Evolutionary conservation across 306 rosid species (phyloP), one percentile per base, ranked within the genome.

Genomic region (Urtica urens): DNA sequence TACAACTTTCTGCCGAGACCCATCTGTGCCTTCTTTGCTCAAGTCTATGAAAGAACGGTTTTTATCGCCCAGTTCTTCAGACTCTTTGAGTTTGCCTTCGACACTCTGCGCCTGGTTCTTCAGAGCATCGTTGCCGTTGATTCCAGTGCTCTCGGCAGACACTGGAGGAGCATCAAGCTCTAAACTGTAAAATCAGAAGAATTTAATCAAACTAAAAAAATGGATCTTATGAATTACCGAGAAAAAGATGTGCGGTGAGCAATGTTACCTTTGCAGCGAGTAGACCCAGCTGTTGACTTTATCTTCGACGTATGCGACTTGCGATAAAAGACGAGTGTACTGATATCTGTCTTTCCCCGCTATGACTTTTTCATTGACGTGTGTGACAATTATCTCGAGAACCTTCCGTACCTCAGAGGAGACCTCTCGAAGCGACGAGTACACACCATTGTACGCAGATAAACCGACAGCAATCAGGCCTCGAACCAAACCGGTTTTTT

Each of bases 301-400:
- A 46, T 90, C 99, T 77, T 90, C 99, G 56, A 90, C 60, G 68
- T 77, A 85, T 23, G 95, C 99, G 51, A 85, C 99, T 81, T 90
- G 99, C 0, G 99, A 90, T 46, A 81, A 73, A 64, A 85, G 67
- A 46, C 95, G 95, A 48, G 81, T 64, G 55, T 68, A 90, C 48
- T 67, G 95, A 69, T 73, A 67, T 71, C 75, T 74, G 40, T 85
- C 95, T 73, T 73, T 90, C 52, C 95, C 94, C 6, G 85, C 79
- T 67, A 68, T 76, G 59, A 85, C 55, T 73, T 71, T 85, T 14
- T 60, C 53, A 39, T 79, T 79, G 63, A 90, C 65, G 55, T 78
- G 76, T 51, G 33, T 70, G 6, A 80, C 79, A 50, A 90, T 69
- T 69, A 77, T 60, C 71, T 85, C 94, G 43, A 81, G 82, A 55